Evolutionary conservation across 257 asterid genomes (phyloP).

Genomic region (Penstemon barbatus): DNA sequence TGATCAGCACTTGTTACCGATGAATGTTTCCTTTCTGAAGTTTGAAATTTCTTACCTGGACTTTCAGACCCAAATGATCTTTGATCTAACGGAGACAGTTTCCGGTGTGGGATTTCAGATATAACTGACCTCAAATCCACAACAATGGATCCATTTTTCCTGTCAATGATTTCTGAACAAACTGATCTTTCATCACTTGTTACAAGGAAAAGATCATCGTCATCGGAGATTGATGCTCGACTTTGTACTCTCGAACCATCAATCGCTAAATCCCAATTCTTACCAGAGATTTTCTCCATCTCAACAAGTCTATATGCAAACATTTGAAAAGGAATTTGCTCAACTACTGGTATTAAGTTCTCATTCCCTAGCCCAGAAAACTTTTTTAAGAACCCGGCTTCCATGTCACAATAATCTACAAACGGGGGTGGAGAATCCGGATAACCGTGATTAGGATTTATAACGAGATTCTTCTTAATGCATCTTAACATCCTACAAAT

Average conservation of each 20-base stretch:
- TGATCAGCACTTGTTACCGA: too few species aligned
- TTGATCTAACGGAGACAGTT: constrained; percentile 41
- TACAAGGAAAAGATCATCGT: constrained; percentile 66
- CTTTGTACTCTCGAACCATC: too few species aligned
- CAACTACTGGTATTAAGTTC: constrained; percentile 37
- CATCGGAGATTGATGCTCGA: constrained; percentile 37
- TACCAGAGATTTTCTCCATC: constrained; percentile 51
- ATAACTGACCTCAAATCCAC: constrained; percentile 58
- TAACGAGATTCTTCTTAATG: constrained; percentile 65
- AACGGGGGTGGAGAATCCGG: constrained; percentile 82
- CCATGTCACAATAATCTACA: constrained; percentile 78
- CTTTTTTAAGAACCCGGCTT: constrained; percentile 55
- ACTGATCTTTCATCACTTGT: constrained; percentile 62
- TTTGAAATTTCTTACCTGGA: constrained; percentile 39
- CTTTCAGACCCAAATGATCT: constrained; percentile 51
- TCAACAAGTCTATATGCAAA: constrained; percentile 61
- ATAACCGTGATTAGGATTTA: constrained; percentile 76
- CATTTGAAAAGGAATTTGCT: constrained; percentile 80
- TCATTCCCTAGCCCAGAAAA: constrained; percentile 33
- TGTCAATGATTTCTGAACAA: constrained; percentile 68
- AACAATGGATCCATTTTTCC: constrained; percentile 31
- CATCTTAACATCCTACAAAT: constrained; percentile 69
- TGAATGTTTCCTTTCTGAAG: constrained; percentile 34
- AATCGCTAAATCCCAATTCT: constrained; percentile 43
- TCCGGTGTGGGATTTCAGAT: constrained; percentile 53